Evolutionary conservation across 306 rosid genomes (phyloP), one percentile per base, ranked within the genome.

Genomic region (Canavalia ensiformis): DNA sequence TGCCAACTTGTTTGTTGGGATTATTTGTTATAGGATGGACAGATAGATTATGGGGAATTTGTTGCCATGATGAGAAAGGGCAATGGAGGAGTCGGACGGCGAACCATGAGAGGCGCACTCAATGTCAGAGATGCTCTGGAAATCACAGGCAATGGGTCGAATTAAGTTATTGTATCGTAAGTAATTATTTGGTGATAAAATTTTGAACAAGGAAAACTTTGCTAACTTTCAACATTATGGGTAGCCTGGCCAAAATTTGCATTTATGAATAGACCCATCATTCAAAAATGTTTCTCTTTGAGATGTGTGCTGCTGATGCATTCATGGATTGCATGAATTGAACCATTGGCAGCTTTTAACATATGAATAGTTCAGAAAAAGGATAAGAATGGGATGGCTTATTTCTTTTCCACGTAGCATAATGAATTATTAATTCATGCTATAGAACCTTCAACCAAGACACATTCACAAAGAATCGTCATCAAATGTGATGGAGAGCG

Each of bases 61-160:
- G 86, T 88, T 54, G 89, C 89, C 45, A 87, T 89, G 91, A 87
- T 89, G 89, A 87, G 90, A 78, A 86, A 84, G 73, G 90, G 90
- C 45, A 89, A 89, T 75, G 92, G 92, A 80, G 92, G 87, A 30
- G 76, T 84, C 0, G 90, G 90, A 62, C 82, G 92, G 68, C 76
- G 90, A 86, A 84, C 92, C 50, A 86, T 86, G 90, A 84, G 87
- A 81, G 86, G 82, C 80, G 80, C 88, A 46, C 79, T 89, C 74
- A 84, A 86, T 74, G 63, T 84, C 58, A 77, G 82, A 69, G 86
- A 82, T 63, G 88, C 86, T 28, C 65, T 84, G 13, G 90, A 83
- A 68, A 65, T 89, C 62, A 41, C 39, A 49, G 73, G 65, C 71
- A 76, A 71, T 59, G 82, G 57, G 1, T 80, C 89, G 44, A 68